These are phyloP conservation scores for Neurospora discreta DNA, from an alignment of 495 filamentous ascomycete genomes.

Conservation along the genomic window DNA sequence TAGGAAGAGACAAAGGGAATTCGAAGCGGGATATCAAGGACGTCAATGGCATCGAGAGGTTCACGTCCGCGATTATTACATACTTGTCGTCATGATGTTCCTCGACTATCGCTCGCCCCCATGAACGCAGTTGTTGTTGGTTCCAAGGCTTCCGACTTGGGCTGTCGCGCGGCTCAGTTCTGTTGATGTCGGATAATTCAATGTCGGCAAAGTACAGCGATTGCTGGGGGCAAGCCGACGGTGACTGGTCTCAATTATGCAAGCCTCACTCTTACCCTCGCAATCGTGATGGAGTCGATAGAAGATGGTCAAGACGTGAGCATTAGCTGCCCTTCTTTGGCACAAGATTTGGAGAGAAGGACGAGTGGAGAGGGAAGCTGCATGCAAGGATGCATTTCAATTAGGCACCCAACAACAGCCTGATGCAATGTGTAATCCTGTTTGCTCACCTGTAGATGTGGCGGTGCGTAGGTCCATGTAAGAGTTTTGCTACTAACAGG, in stretches of 20 bases:
- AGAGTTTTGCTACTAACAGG: neutral
- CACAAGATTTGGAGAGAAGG: neutral
- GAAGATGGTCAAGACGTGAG: neutral
- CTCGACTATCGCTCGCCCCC: neutral
- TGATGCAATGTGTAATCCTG: neutral
- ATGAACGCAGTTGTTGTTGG: neutral
- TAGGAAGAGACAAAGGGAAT: neutral
- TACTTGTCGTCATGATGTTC: neutral
- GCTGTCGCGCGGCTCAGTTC: neutral
- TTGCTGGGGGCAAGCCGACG: neutral
- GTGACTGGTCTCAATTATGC: neutral
- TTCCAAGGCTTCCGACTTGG: neutral
- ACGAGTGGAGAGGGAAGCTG: neutral
- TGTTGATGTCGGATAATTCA: neutral
- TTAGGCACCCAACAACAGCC: neutral
- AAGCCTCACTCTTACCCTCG: neutral
- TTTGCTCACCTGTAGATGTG: neutral
- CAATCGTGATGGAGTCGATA: neutral
- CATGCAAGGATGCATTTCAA: neutral
- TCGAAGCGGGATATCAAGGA: neutral
- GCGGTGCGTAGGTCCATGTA: neutral
- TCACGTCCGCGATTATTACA: neutral
- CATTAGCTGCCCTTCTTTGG: neutral
- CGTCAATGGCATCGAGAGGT: neutral
- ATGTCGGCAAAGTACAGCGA: neutral